A percentile compares a stretch with the other conserved stretches of the same genome.
These are phyloP conservation scores for Lentinula sp. DNA, from an alignment of 768 basidiomycete species.

Conservation along the genomic window DNA sequence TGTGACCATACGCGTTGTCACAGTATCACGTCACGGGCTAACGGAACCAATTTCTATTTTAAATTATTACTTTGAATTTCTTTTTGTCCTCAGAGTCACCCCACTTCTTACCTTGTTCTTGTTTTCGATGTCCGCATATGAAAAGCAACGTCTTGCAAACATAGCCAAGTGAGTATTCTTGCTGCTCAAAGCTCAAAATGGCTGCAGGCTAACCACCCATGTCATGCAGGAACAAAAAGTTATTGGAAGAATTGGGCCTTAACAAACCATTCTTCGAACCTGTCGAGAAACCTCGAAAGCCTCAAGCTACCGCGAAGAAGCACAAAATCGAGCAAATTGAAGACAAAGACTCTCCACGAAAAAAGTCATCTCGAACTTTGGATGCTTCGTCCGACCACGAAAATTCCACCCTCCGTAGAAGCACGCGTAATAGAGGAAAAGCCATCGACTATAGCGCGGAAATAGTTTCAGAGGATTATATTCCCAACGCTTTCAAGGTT, in stretches of 20 bases:
- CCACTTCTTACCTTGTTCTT: background rate
- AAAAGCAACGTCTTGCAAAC: conserved; percentile 25
- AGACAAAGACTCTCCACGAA: conserved; percentile 16
- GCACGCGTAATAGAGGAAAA: conserved; percentile 59
- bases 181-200: background rate
- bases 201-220: background rate
- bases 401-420: conserved; percentile 43
- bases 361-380: conserved; percentile 17
- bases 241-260: conserved; percentile 39
- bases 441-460: conserved; percentile 48
- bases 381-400: conserved; percentile 9
- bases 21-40: background rate
- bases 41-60: background rate
- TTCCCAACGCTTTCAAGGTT: conserved; percentile 31
- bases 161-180: conserved; percentile 18
- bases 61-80: background rate
- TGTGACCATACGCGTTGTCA: background rate
- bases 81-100: background rate
- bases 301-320: conserved; percentile 30
- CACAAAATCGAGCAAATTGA: conserved; percentile 25
- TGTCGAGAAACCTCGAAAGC: conserved; percentile 30
- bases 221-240: conserved; percentile 28
- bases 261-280: conserved; percentile 44
- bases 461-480: conserved; percentile 23
- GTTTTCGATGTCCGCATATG: conserved; percentile 16